These are phyloP conservation scores for Sporothrix pseudoabietina DNA, from an alignment of 2,329 filamentous ascomycete genomes.

Conservation along the genomic window DNA sequence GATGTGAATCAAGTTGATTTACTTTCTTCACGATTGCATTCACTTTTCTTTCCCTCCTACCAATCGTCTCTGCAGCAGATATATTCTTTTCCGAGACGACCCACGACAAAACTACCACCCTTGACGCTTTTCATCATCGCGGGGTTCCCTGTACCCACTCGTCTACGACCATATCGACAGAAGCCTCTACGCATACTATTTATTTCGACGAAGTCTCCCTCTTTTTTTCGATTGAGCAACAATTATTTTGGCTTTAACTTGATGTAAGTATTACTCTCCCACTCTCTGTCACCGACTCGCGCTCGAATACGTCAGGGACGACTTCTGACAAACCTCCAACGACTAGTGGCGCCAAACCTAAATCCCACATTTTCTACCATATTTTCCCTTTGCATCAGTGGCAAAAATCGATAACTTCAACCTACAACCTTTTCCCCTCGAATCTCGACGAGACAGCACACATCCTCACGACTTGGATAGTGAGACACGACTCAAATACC, in stretches of 20 bases:
- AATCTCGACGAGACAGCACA: background rate
- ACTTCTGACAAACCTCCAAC: background rate
- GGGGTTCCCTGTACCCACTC: slow-evolving; percentile 19
- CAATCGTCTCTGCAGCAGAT: background rate
- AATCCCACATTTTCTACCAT: slow-evolving; percentile 14
- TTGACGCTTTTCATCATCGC: slow-evolving; percentile 16
- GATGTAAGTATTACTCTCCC: background rate
- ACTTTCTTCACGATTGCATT: background rate
- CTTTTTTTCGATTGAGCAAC: background rate
- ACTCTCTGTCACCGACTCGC: background rate
- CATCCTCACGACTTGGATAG: background rate
- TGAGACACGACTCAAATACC: background rate
- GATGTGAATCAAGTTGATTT: background rate
- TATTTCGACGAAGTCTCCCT: background rate
- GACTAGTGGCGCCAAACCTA: background rate
- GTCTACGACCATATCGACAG: background rate
- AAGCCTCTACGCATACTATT: no score
- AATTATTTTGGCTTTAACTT: background rate
- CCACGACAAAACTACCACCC: slow-evolving; percentile 14
- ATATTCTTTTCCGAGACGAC: background rate
- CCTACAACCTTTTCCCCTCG: slow-evolving; percentile 2
- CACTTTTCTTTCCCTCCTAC: no score
- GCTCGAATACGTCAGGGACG: slow-evolving; percentile 8
- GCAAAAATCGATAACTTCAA: background rate
- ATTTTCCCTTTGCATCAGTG: slow-evolving; percentile 5